Conservation (phyloP, 176 grass and related monocot species). For the Rhynchospora tenuis region DNA sequence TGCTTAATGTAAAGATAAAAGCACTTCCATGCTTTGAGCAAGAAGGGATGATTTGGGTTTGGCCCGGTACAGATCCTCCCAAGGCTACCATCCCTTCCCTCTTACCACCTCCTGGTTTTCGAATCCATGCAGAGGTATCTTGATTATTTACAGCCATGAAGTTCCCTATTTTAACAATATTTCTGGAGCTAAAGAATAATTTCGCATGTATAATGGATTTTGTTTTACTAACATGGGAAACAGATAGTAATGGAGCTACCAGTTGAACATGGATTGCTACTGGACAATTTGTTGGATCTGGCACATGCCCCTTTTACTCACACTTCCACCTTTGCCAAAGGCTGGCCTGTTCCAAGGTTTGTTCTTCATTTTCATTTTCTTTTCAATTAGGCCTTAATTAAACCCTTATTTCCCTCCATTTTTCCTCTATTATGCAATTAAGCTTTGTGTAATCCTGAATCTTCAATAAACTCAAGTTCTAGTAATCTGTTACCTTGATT, state of each 20-base stretch:
- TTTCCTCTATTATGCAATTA: slow-evolving; percentile 1
- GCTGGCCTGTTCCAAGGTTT: slow-evolving; percentile 96
- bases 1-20: slow-evolving; percentile 57
- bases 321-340: slow-evolving; percentile 93
- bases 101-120: slow-evolving; percentile 75
- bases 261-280: slow-evolving; percentile 83
- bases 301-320: slow-evolving; percentile 99
- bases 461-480: background rate
- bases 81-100: slow-evolving; percentile 66
- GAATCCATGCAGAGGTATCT: slow-evolving; percentile 83
- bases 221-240: slow-evolving; percentile 19
- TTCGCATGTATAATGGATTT: background rate
- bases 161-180: background rate
- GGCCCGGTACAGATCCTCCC: slow-evolving; percentile 72
- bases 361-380: background rate
- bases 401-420: background rate
- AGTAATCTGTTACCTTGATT: background rate
- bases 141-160: background rate
- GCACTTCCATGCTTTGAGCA: slow-evolving; percentile 90
- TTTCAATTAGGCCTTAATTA: background rate
- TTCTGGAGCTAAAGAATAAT: background rate
- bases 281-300: slow-evolving; percentile 97
- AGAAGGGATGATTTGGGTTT: slow-evolving; percentile 99
- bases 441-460: background rate
- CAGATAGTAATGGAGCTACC: slow-evolving; percentile 97